These are phyloP conservation scores for Rhynchosporium graminicola DNA, from an alignment of 2,329 filamentous ascomycete species.

Conservation along the genomic window DNA sequence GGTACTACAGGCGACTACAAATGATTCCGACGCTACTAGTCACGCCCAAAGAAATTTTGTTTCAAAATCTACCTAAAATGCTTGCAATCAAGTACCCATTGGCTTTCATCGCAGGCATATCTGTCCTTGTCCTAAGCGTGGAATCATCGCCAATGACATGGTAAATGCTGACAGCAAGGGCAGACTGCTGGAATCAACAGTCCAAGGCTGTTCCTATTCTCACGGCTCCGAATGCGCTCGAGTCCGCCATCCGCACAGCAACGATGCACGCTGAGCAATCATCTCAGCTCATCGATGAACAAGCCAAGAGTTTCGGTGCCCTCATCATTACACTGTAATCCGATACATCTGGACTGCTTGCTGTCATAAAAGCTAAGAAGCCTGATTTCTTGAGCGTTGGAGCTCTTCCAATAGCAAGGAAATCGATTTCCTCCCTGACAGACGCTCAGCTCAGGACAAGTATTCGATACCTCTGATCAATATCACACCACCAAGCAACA, in stretches of 20 bases:
- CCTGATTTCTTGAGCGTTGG: conserved; percentile 8
- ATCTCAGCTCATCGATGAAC: conserved; percentile 8
- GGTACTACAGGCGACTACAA: background rate
- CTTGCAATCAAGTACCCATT: conserved; percentile 5
- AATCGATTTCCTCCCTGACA: background rate
- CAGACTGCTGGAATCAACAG: background rate
- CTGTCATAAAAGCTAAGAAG: conserved; percentile 19
- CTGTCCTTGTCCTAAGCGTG: conserved; percentile 1
- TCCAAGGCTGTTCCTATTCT: conserved; percentile 15
- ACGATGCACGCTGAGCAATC: conserved; percentile 1
- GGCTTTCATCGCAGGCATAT: background rate
- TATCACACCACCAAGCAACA: conserved; percentile 8
- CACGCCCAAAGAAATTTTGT: background rate
- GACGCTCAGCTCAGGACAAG: background rate
- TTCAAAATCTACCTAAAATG: background rate
- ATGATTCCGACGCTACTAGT: background rate
- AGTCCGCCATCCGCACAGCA: conserved; percentile 5
- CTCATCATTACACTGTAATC: conserved; percentile 8
- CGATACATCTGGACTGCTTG: conserved; percentile 1
- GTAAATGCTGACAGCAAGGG: conserved; percentile 4
- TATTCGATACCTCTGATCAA: conserved; percentile 12
- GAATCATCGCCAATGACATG: conserved; percentile 1
- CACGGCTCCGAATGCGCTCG: background rate
- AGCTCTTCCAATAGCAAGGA: conserved; percentile 11
- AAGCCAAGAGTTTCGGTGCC: conserved; percentile 4